Base-by-base conservation (phyloP, 345 rosid genomes). In the Luvunga scandens region DNA sequence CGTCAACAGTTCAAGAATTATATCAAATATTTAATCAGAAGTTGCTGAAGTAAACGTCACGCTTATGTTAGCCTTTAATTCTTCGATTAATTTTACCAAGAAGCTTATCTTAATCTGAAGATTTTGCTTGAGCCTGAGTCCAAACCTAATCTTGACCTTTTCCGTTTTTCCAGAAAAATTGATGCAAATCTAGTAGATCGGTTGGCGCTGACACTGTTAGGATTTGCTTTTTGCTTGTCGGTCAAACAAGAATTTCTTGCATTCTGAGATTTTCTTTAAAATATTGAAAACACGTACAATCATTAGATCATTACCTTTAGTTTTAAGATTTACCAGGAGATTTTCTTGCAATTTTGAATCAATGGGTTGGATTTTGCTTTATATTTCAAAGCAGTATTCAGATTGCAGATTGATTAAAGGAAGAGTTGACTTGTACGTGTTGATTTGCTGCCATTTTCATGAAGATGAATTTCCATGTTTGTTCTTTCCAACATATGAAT, bases 41-140 rank as follows among this genome's bases (percentile, higher is more conserved):
- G 55, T 68, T 42, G 16, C 56, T 72, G 59, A 71, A 24, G 6
- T 57, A 8, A 19, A 22, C 77, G 77, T 74, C 68, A 74, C 2
- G 77, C 38, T 60, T 42, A 74, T 74, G 69, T 39, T 39, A 14
- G 55, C 4, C 45, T 55, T 50, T 72, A 30, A 61, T 27, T 59
- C 21, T n/a, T 73, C 50, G 30, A 73, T 50, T 39, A 9, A 38
- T 21, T 73, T 73, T 4, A 73, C 5, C 2, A 61, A 38, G 25
- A 73, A 25, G 56, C 33, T 25, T 36, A 73, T 36, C 45, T 24
- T 25, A 69, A 45, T 14, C 9, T 21, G 50, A 70, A 69, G 34
- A 28, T 25, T 27, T 45, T 18, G 0, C 16, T 1, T 16, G 18
- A 34, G 28, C 38, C 18, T 2, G 21, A n/a, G 19, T 38, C 53